Evolutionary conservation across 2,329 filamentous ascomycete species (phyloP), one percentile per base, ranked within the genome.

Genomic region (Alternaria gansuensis): DNA sequence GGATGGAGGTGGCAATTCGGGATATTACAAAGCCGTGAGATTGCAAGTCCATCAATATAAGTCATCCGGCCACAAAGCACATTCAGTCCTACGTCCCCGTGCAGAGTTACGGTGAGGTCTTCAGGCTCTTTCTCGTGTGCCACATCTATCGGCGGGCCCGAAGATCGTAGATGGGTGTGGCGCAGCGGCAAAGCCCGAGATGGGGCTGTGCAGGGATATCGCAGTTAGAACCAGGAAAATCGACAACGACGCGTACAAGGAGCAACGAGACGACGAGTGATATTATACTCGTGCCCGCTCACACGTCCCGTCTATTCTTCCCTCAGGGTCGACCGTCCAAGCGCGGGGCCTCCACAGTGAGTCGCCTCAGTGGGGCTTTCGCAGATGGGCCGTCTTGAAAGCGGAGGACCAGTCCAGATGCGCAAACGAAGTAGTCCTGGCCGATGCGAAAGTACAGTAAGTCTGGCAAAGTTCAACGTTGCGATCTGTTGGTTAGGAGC

Each of bases 1-100:
- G 68, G 64, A 66, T 62, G 69, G 68, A 66, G 69, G 74, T 76
- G 75, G 74, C 75, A 57, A 77, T 67, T 55, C 48, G 57, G 63
- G 55, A 59, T 63, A 57, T 57, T 58, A 62, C 67, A 73, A 69
- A 66, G 63, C 70, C 69, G 65, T 65, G 49, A 65, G 64, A 66
- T 59, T 58, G 66, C 57, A 67, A 67, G 70, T 65, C 64, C 53
- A 65, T 60, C 49, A 61, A 73, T 75, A 71, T 75, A 76, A 76
- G 64, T 60, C 41, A 59, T 51, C 54, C 60, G 63, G 66, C 64
- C 58, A 66, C 56, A 71, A 67, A 57, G 59, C 69, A 71, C 63
- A 65, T 60, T 63, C 69, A 66, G 60, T 59, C 58, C 51, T 63
- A 65, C 67, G 66, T 69, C 40, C 51, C 62, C 39, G 34, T 66